These are phyloP conservation scores for Trametes cubensis DNA, from an alignment of 768 basidiomycete species.

Conservation along the genomic window DNA sequence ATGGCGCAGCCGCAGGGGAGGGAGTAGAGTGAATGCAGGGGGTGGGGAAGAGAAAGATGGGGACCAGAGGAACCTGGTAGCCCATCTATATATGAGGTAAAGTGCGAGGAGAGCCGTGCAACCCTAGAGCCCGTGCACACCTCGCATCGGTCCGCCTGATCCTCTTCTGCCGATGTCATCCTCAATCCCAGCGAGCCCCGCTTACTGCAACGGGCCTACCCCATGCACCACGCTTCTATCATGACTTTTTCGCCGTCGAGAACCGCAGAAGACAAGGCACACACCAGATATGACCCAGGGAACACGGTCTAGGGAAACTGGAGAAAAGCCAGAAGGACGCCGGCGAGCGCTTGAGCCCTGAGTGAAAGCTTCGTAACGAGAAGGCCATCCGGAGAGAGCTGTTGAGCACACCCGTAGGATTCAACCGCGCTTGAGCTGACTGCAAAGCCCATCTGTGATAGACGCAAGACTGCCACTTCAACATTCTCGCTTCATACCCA, in stretches of 20 bases:
- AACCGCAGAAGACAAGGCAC: too few relatives aligned
- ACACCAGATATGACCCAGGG: too few relatives aligned
- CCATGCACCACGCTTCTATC: background rate
- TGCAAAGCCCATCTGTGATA: too few relatives aligned
- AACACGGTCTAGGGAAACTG: too few relatives aligned
- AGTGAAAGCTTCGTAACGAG: too few relatives aligned
- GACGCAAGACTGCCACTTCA: too few relatives aligned
- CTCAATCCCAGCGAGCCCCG: background rate
- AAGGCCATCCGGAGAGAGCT: too few relatives aligned
- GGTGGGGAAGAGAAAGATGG: background rate
- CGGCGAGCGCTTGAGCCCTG: too few relatives aligned
- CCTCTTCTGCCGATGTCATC: background rate
- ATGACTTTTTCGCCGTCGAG: background rate
- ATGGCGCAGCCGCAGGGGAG: background rate
- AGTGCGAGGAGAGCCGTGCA: background rate
- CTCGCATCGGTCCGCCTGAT: background rate
- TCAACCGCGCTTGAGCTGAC: too few relatives aligned
- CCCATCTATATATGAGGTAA: background rate
- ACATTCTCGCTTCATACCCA: too few relatives aligned
- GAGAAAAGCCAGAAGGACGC: too few relatives aligned
- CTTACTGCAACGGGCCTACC: background rate
- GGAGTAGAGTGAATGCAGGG: background rate
- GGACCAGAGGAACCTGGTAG: background rate
- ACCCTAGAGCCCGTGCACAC: slow-evolving; percentile 1
- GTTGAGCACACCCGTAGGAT: too few relatives aligned